Evolutionary conservation across 805 yeast genomes (phyloP).

Genomic region (Saturnispora zaruensis): DNA sequence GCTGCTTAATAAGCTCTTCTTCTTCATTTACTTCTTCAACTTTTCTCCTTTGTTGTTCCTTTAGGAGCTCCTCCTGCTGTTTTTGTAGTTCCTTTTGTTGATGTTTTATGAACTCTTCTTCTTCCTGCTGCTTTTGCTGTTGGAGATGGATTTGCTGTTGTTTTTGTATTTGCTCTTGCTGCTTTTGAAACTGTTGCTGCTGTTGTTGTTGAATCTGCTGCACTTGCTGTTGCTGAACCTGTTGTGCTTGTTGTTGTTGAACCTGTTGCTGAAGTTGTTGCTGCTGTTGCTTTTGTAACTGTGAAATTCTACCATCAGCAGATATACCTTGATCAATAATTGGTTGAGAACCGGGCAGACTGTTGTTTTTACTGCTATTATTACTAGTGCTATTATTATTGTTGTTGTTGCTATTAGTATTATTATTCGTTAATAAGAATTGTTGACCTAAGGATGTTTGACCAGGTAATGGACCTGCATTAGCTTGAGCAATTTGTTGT

Average conservation of each 20-base stretch:
- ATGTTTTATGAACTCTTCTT: background rate
- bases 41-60: background rate
- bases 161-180: conserved; percentile 1
- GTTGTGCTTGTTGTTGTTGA: conserved; percentile 7
- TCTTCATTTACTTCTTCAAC: background rate
- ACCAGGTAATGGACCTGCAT: conserved; percentile 23
- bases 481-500: conserved; percentile 17
- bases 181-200: conserved; percentile 1
- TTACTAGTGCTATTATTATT: background rate
- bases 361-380: background rate
- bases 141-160: background rate
- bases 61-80: background rate
- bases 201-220: conserved; percentile 6
- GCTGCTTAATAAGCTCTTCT: background rate
- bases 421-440: conserved; percentile 11
- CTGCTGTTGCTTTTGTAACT: conserved; percentile 5
- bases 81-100: conserved; percentile 7
- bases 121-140: conserved; percentile 3
- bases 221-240: conserved; percentile 2
- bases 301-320: conserved; percentile 4
- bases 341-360: background rate
- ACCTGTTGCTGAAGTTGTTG: conserved; percentile 6
- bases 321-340: background rate
- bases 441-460: conserved; percentile 25
- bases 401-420: background rate